Percentiles rank a stretch among this genome's conserved stretches.
Evolutionary conservation across 495 filamentous ascomycete genomes (phyloP).

Genomic region (Aspergillus cristatus): DNA sequence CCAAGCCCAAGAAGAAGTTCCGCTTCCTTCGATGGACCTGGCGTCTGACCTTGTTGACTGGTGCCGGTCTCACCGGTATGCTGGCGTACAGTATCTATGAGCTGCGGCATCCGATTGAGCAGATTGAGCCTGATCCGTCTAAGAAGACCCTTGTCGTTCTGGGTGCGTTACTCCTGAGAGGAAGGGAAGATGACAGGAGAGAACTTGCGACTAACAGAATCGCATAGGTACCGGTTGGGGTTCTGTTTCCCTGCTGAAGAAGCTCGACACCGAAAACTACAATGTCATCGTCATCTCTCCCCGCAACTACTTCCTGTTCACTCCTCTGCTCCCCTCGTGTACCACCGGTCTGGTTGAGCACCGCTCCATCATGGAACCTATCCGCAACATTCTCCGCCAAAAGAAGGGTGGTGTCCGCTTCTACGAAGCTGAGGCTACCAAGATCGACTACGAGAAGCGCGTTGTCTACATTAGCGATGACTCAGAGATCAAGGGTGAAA

Average conservation of each 20-base stretch:
- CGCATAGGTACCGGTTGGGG: constrained; percentile 87
- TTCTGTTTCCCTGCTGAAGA: constrained; percentile 92
- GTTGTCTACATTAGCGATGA: constrained; percentile 82
- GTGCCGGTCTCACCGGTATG: constrained; percentile 56
- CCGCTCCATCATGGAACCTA: constrained; percentile 98
- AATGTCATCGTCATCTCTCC: constrained; percentile 93
- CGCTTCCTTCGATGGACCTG: constrained; percentile 58
- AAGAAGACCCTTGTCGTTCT: constrained; percentile 98
- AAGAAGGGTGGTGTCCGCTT: constrained; percentile 88
- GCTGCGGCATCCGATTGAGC: constrained; percentile 71
- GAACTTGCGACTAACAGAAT: constrained; percentile 3
- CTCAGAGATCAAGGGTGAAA: constrained; percentile 84
- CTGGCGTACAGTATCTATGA: constrained; percentile 74
- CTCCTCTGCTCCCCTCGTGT: constrained; percentile 90
- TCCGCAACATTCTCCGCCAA: constrained; percentile 86
- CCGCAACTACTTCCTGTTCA: constrained; percentile 99
- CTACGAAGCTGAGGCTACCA: constrained; percentile 96
- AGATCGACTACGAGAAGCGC: constrained; percentile 89
- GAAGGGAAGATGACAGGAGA: neutral
- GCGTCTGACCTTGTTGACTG: constrained; percentile 64
- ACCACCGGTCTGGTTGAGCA: constrained; percentile 97
- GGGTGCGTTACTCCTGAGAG: constrained; percentile 46
- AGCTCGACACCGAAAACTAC: constrained; percentile 96
- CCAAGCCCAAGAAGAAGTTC: constrained; percentile 39
- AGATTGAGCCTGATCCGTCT: constrained; percentile 65